A percentile compares a stretch with the other conserved stretches of the same genome.
Evolutionary conservation across 345 rosid genomes (phyloP).

Genomic region (Citrus sinensis): DNA sequence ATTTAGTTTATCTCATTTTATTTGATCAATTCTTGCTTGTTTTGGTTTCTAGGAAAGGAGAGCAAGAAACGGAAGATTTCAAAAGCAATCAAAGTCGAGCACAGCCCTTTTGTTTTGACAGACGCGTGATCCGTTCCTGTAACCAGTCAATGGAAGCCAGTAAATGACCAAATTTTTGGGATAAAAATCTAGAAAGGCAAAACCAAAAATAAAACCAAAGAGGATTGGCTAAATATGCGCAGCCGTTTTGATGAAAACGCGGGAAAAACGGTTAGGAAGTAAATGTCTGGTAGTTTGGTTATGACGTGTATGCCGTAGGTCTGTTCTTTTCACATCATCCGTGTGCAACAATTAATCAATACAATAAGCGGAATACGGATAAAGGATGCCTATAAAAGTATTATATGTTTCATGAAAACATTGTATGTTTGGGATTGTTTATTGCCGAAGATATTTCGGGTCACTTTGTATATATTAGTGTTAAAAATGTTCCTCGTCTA

Average conservation of each 20-base stretch:
- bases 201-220: neutral
- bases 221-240: neutral
- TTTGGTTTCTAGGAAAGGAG: neutral
- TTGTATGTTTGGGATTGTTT: too few relatives aligned
- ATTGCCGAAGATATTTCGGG: too few relatives aligned
- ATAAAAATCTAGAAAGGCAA: neutral
- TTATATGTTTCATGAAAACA: too few relatives aligned
- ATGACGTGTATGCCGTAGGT: neutral
- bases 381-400: too few relatives aligned
- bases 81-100: neutral
- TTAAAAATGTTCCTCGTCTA: too few relatives aligned
- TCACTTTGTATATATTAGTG: too few relatives aligned
- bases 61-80: neutral
- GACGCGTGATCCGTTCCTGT: neutral
- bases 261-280: neutral
- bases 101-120: neutral
- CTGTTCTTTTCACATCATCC: neutral
- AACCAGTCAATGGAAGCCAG: slow-evolving; percentile 6
- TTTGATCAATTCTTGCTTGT: neutral
- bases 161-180: neutral
- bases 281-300: neutral
- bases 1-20: neutral
- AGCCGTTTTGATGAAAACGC: neutral
- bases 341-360: too few relatives aligned
- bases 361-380: too few relatives aligned